Evolutionary conservation across 768 basidiomycete species (phyloP).

Genomic region (Tricholoma flavovirens): DNA sequence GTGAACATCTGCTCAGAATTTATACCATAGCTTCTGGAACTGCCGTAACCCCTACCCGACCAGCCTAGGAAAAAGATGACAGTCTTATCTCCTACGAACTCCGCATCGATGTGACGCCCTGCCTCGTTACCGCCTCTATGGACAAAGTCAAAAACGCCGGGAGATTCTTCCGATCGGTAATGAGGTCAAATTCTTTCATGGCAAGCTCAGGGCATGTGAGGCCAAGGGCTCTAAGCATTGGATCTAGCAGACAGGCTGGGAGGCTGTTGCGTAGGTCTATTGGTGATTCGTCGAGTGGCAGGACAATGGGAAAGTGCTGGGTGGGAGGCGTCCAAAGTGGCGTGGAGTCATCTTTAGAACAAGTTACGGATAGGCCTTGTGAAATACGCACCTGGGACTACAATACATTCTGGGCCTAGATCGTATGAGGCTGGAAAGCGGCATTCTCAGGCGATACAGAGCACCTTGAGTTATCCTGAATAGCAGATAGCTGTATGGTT

Average conservation of each 20-base stretch:
- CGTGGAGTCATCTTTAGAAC: background rate
- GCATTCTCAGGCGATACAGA: slow-evolving; percentile 8
- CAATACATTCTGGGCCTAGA: slow-evolving; percentile 9
- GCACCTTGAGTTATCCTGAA: background rate
- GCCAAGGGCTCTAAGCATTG: slow-evolving; percentile 9
- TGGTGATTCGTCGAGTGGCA: slow-evolving; percentile 8
- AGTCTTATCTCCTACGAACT: slow-evolving; percentile 11
- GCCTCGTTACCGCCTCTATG: background rate
- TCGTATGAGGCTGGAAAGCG: slow-evolving; percentile 12
- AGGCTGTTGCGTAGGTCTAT: slow-evolving; percentile 11
- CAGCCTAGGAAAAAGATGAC: slow-evolving; percentile 16
- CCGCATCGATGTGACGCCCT: slow-evolving; percentile 14
- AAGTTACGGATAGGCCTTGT: background rate
- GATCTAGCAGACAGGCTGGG: slow-evolving; percentile 11
- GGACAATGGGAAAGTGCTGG: slow-evolving; percentile 8
- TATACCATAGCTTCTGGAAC: slow-evolving; percentile 7
- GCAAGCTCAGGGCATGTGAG: slow-evolving; percentile 10
- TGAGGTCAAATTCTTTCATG: slow-evolving; percentile 11
- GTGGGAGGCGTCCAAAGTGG: slow-evolving; percentile 11
- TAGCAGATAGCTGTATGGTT: background rate
- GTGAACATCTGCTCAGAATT: slow-evolving; percentile 16
- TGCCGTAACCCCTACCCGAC: slow-evolving; percentile 8
- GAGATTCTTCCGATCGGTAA: slow-evolving; percentile 16
- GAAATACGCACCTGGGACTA: slow-evolving; percentile 7
- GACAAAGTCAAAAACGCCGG: slow-evolving; percentile 15